phyloP scores from a whole-genome alignment of 257 asterid species.

The Solanum raphanifolium region DNA sequence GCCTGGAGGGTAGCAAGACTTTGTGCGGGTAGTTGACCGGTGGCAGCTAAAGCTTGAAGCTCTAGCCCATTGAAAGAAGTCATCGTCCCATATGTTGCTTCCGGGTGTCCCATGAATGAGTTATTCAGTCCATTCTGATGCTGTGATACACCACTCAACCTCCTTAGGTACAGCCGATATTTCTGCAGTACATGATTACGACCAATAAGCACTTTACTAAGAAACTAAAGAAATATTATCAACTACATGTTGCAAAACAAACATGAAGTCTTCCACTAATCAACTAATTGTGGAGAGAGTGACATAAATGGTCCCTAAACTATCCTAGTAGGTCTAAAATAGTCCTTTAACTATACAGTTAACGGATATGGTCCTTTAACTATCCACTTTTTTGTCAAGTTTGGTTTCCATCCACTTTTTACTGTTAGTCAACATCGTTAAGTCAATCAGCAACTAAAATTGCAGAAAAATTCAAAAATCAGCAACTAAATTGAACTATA shows the following conservation, averaged over 20 bases:
- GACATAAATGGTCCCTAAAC: too few species aligned
- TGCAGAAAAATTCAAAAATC: too few species aligned
- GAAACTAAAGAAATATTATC: neutral
- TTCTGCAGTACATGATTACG: slow-evolving; percentile 40
- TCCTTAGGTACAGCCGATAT: slow-evolving; percentile 78
- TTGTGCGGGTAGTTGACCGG: slow-evolving; percentile 60
- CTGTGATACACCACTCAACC: slow-evolving; percentile 49
- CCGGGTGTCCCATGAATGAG: slow-evolving; percentile 54
- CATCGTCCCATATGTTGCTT: slow-evolving; percentile 50
- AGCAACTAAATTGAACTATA: too few species aligned
- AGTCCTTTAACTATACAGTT: too few species aligned
- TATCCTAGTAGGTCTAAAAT: too few species aligned
- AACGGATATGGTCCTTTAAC: too few species aligned
- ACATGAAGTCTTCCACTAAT: neutral
- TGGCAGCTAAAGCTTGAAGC: slow-evolving; percentile 68
- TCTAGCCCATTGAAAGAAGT: slow-evolving; percentile 55
- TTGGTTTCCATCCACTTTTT: too few species aligned
- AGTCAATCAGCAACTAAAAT: too few species aligned
- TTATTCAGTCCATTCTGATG: slow-evolving; percentile 35
- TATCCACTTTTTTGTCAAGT: too few species aligned
- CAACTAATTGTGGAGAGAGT: neutral
- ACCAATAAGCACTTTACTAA: neutral
- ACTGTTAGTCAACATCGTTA: too few species aligned
- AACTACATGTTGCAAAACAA: neutral
- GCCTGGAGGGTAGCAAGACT: slow-evolving; percentile 81